These are phyloP conservation scores for Rhipidocladum racemiflorum DNA, from an alignment of 176 grass and related monocot genomes.

Conservation along the genomic window DNA sequence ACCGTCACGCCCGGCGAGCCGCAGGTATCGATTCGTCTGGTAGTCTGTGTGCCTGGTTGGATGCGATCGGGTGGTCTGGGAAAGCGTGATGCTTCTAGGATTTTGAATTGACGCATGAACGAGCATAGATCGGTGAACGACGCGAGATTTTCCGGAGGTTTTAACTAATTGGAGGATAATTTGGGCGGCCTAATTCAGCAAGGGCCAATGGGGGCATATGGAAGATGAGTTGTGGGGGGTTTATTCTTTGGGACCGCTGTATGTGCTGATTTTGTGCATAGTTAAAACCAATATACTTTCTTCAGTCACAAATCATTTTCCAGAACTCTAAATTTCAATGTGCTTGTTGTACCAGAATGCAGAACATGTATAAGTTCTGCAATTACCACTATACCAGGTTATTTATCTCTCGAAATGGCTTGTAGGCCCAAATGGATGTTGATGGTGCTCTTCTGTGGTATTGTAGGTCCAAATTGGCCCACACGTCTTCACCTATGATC, in stretches of 20 bases:
- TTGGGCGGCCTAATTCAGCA: not conserved
- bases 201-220: not conserved
- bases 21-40: conserved; percentile 49
- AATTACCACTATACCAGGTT: not conserved
- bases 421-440: conserved; percentile 13
- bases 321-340: not conserved
- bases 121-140: not conserved
- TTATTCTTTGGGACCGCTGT: not conserved
- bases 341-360: not conserved
- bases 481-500: conserved; percentile 77
- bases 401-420: conserved; percentile 3
- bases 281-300: too few relatives aligned
- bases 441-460: not conserved
- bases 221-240: not conserved
- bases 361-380: not conserved
- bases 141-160: not conserved
- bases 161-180: not conserved
- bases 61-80: not conserved
- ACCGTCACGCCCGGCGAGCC: conserved; percentile 70
- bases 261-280: too few relatives aligned
- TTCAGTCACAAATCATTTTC: not conserved
- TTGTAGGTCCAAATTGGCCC: conserved; percentile 78
- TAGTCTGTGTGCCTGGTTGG: not conserved
- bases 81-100: not conserved
- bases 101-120: not conserved